Percentiles rank a stretch among this genome's conserved stretches.
Evolutionary conservation across 1,284 basidiomycete genomes (phyloP).

Genomic region (Leccinum fallax): DNA sequence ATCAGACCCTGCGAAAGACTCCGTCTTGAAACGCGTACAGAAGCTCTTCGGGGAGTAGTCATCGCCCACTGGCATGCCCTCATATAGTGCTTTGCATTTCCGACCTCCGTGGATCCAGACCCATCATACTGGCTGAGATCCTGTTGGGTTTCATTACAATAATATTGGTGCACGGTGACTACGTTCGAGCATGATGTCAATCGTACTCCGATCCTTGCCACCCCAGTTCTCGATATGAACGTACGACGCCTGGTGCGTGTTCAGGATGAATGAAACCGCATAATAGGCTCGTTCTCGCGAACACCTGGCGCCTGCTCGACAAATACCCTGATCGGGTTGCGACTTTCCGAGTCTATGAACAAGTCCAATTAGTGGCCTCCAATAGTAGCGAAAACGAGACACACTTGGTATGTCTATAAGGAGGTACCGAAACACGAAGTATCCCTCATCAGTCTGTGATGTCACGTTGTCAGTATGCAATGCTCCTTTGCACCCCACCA

Average conservation of each 20-base stretch:
- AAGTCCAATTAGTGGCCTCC: conserved; percentile 7
- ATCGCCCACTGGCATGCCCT: conserved; percentile 8
- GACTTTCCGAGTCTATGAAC: conserved; percentile 59
- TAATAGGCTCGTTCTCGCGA: conserved; percentile 68
- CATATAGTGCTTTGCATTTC: conserved; percentile 12
- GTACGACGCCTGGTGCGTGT: conserved; percentile 10
- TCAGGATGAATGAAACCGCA: conserved; percentile 60
- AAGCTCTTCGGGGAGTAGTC: conserved; percentile 88
- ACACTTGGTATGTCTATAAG: conserved; percentile 78
- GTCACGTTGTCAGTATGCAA: conserved; percentile 15
- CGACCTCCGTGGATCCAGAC: conserved; percentile 11
- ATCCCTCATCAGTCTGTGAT: conserved; percentile 68
- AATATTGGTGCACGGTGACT: conserved; percentile 21
- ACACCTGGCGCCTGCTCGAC: conserved; percentile 68
- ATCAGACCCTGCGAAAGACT: conserved; percentile 95
- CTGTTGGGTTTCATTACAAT: conserved; percentile 25
- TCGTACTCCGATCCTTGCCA: conserved; percentile 9
- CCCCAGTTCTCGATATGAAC: conserved; percentile 14
- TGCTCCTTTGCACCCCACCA: conserved; percentile 6
- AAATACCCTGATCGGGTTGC: conserved; percentile 68
- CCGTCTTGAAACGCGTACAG: conserved; percentile 95
- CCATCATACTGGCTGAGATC: conserved; percentile 9
- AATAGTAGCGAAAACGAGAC: conserved; percentile 31
- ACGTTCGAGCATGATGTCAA: conserved; percentile 15
- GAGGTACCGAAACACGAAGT: conserved; percentile 77